phyloP scores from a whole-genome alignment of 768 basidiomycete species.

The Panaeolus papilionaceus region DNA sequence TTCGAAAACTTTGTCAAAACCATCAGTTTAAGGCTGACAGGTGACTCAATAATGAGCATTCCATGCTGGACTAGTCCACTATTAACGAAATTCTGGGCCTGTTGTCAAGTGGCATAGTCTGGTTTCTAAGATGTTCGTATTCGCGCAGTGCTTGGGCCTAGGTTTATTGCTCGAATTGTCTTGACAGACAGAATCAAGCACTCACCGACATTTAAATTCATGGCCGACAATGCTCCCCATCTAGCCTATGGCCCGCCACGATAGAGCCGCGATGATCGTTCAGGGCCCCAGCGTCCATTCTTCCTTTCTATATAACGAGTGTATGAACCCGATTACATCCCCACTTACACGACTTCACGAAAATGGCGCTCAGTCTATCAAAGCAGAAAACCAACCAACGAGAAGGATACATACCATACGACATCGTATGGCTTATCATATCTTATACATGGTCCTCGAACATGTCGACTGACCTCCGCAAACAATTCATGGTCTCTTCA shows the following conservation, averaged over 20 bases:
- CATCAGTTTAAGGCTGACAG: neutral
- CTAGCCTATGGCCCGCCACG: neutral
- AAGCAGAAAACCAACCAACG: neutral
- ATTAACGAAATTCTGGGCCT: neutral
- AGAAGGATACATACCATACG: neutral
- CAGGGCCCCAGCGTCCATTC: neutral
- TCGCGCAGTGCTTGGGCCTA: neutral
- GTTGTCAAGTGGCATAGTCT: neutral
- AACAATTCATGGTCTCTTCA: constrained; percentile 36
- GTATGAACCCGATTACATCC: neutral
- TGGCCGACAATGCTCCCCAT: neutral
- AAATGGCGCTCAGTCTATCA: neutral
- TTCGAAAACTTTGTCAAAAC: constrained; percentile 1
- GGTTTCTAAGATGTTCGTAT: neutral
- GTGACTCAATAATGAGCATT: neutral
- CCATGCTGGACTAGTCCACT: neutral
- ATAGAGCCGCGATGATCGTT: constrained; percentile 9
- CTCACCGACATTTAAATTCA: too few species aligned
- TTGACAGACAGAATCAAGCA: neutral
- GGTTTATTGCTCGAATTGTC: neutral
- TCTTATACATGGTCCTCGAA: constrained; percentile 35
- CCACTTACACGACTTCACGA: neutral
- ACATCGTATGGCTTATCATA: constrained; percentile 32
- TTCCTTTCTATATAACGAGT: neutral
- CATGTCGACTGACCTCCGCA: constrained; percentile 35